Evolutionary conservation across 2,329 filamentous ascomycete genomes (phyloP).

Genomic region (Diaporthe longicolla): DNA sequence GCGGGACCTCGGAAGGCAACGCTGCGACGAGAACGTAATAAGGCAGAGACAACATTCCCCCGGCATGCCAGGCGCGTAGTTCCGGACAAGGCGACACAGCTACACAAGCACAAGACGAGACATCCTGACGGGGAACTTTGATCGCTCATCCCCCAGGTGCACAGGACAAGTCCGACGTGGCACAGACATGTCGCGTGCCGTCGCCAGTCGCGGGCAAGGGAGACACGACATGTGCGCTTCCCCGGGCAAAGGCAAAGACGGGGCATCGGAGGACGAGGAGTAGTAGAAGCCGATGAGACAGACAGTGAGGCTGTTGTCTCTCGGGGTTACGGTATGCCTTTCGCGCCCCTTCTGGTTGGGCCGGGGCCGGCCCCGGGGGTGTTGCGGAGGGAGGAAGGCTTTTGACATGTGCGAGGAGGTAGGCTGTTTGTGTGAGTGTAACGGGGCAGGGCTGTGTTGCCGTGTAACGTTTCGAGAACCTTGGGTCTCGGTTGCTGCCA

Average conservation of each 20-base stretch:
- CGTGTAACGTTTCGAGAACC: neutral
- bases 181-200: constrained; percentile 31
- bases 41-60: neutral
- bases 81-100: constrained; percentile 33
- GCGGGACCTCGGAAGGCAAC: neutral
- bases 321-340: no score
- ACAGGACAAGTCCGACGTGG: constrained; percentile 1
- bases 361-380: neutral
- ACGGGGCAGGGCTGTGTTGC: neutral
- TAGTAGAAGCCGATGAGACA: neutral
- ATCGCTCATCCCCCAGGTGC: neutral
- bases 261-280: neutral
- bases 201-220: constrained; percentile 7
- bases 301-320: no score
- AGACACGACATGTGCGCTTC: neutral
- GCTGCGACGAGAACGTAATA: neutral
- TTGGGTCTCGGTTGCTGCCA: neutral
- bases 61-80: neutral
- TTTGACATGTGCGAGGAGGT: neutral
- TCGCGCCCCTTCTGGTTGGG: neutral
- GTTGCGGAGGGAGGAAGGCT: neutral
- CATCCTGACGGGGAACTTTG: neutral
- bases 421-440: neutral
- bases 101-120: constrained; percentile 36
- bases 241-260: no score